Conservation (phyloP, 768 basidiomycete species). For the Mycena crocata region DNA sequence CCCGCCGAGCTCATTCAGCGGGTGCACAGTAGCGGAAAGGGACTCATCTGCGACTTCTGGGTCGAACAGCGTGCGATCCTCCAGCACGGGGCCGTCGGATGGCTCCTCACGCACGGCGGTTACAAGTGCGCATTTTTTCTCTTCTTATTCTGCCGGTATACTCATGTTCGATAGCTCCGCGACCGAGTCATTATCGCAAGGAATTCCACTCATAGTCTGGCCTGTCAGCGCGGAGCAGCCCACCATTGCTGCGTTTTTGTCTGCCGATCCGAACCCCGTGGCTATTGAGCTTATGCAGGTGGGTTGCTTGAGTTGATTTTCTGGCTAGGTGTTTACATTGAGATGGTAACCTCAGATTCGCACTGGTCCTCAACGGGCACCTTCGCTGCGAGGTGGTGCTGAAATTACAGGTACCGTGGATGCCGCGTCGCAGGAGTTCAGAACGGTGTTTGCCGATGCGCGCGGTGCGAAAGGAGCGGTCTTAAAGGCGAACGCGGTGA, state of each 20-base stretch:
- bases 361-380: constrained; percentile 9
- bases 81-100: too few relatives aligned
- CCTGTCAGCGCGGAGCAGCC: constrained; percentile 17
- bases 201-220: constrained; percentile 22
- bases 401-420: constrained; percentile 14
- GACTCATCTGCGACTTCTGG: too few relatives aligned
- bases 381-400: constrained; percentile 3
- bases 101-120: too few relatives aligned
- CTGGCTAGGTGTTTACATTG: not conserved
- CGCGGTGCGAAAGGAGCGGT: constrained; percentile 3
- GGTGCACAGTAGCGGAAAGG: too few relatives aligned
- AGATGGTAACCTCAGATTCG: constrained; percentile 1
- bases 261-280: constrained; percentile 3
- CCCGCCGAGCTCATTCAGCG: too few relatives aligned
- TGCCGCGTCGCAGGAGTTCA: constrained; percentile 17
- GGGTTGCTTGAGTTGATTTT: not conserved
- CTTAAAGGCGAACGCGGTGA: not conserved
- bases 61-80: too few relatives aligned
- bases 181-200: constrained; percentile 2
- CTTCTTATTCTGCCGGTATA: not conserved
- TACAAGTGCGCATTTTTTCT: not conserved
- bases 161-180: not conserved
- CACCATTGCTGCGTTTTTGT: constrained; percentile 14
- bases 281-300: constrained; percentile 26
- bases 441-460: constrained; percentile 4